Conservation (phyloP, 805 yeast genomes). For the Metschnikowia lunata region DNA sequence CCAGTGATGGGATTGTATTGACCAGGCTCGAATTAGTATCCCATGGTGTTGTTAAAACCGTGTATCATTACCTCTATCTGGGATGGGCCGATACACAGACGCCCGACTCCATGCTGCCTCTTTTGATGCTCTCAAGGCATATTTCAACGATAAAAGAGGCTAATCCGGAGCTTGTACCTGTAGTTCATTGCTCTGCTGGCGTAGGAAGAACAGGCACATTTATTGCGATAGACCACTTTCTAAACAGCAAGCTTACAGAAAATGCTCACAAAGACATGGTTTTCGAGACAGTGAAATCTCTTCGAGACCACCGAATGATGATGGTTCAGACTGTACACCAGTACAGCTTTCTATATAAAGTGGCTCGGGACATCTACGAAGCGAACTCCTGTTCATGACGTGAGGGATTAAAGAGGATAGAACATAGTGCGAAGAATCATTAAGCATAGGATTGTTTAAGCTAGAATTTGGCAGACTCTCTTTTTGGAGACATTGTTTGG, state of each 20-base stretch:
- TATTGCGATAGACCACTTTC: slow-evolving; percentile 34
- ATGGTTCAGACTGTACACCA: slow-evolving; percentile 43
- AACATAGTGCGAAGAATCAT: too few relatives aligned
- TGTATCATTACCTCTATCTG: slow-evolving; percentile 15
- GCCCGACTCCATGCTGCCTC: slow-evolving; percentile 14
- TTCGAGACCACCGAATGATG: slow-evolving; percentile 37
- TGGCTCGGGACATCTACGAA: slow-evolving; percentile 10
- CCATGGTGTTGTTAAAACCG: slow-evolving; percentile 16
- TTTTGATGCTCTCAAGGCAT: slow-evolving; percentile 11
- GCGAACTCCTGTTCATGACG: background rate
- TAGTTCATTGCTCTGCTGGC: slow-evolving; percentile 88
- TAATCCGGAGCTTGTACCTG: slow-evolving; percentile 22
- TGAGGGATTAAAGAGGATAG: too few relatives aligned
- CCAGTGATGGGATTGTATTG: slow-evolving; percentile 21
- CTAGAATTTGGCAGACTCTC: too few relatives aligned
- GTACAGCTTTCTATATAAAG: slow-evolving; percentile 33
- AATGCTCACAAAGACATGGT: slow-evolving; percentile 22
- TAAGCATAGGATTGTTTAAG: too few relatives aligned
- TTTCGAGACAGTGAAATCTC: slow-evolving; percentile 21
- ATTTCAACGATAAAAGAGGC: slow-evolving; percentile 3
- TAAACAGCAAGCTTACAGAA: slow-evolving; percentile 4
- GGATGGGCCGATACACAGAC: slow-evolving; percentile 17
- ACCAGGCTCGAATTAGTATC: slow-evolving; percentile 25
- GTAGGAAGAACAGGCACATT: slow-evolving; percentile 92
- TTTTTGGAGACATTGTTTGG: too few relatives aligned